phyloP scores from a whole-genome alignment of 2,329 filamentous ascomycete genomes.

The Teratosphaeria viscida region DNA sequence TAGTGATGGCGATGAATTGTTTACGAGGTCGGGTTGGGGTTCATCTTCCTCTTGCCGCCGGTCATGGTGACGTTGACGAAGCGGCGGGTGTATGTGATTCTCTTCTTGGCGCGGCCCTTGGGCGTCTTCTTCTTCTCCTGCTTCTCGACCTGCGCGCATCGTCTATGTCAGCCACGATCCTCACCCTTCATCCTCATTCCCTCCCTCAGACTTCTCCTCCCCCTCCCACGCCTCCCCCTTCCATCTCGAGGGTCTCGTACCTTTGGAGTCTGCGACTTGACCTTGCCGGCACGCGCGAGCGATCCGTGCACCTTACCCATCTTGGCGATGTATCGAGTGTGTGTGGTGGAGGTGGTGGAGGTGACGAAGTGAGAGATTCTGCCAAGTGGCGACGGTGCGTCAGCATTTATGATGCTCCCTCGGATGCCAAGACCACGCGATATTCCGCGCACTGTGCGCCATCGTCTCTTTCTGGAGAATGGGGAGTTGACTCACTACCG shows the following conservation, averaged over 20 bases:
- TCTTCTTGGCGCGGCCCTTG: conserved; percentile 97
- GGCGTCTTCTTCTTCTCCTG: conserved; percentile 96
- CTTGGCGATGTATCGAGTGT: conserved; percentile 38
- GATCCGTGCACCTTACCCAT: conserved; percentile 94
- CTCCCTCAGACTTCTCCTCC: neutral
- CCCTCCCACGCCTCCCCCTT: neutral
- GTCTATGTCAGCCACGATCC: neutral
- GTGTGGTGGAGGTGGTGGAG: neutral
- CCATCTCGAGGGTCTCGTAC: conserved; percentile 40
- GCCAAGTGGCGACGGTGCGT: neutral
- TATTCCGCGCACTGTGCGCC: neutral
- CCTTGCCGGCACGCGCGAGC: conserved; percentile 92
- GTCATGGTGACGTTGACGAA: conserved; percentile 98
- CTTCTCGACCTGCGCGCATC: conserved; percentile 56
- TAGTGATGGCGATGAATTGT: neutral
- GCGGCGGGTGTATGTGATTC: conserved; percentile 88
- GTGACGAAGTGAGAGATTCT: neutral
- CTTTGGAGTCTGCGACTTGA: conserved; percentile 94
- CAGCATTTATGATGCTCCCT: neutral
- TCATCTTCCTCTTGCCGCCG: conserved; percentile 98
- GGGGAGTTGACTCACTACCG: neutral
- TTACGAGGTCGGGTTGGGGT: conserved; percentile 71
- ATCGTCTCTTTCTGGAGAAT: neutral
- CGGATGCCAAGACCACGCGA: neutral
- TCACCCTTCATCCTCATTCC: neutral